Conservation (phyloP, 2,329 filamentous ascomycete genomes). For the Rhexocercosporidium sp. region DNA sequence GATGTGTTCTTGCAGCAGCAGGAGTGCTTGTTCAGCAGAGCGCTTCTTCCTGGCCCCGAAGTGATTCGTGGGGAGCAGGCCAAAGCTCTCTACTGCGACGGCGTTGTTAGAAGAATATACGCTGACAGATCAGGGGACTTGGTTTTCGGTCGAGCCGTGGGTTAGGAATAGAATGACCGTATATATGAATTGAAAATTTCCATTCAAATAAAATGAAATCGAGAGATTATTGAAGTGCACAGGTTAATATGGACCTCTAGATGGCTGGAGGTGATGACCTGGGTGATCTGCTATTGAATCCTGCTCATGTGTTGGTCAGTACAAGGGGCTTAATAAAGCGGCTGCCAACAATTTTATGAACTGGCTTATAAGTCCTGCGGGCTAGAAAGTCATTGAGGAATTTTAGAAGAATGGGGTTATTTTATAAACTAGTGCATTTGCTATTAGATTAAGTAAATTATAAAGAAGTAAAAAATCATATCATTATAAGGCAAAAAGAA, state of each 20-base stretch:
- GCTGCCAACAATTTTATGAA: not conserved
- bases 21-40: conserved; percentile 43
- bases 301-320: too few species aligned
- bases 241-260: too few species aligned
- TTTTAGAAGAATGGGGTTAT: not conserved
- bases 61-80: conserved; percentile 45
- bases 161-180: too few species aligned
- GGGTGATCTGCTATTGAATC: too few species aligned
- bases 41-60: conserved; percentile 46
- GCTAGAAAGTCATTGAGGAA: not conserved
- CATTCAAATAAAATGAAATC: too few species aligned
- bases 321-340: conserved; percentile 13
- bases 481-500: not conserved
- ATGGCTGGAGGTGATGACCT: too few species aligned
- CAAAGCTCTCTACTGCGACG: too few species aligned
- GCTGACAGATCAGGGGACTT: too few species aligned
- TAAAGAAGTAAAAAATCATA: not conserved
- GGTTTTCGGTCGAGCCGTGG: too few species aligned
- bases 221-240: too few species aligned
- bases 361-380: not conserved
- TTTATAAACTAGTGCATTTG: not conserved
- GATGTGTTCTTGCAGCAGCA: conserved; percentile 40
- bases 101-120: too few species aligned
- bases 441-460: not conserved
- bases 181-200: too few species aligned